Evolutionary conservation across 73 alveolate genomes (phyloP), one percentile per base, ranked within the genome.

Genomic region (Durusdinium trenchii): DNA sequence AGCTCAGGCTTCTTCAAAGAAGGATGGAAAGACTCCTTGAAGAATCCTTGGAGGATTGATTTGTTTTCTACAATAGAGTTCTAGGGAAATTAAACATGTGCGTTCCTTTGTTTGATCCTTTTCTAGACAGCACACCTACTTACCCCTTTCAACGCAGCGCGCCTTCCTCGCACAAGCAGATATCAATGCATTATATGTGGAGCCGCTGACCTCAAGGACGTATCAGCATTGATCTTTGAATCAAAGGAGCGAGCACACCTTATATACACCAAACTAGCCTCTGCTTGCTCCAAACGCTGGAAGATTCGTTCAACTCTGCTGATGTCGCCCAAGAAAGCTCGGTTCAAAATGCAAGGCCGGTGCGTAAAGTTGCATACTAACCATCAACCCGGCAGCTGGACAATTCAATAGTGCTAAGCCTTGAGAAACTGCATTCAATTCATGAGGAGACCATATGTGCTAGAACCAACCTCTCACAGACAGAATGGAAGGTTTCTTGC

Each of bases 181-280:
- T 73, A 91, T 91, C 78, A 91, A 52, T 43, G 97, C 97, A 76
- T 91, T 91, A 87, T 67, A 91, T 51, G 97, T 91, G 86, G 97
- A 45, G 86, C 84, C 93, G 32, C 69, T 83, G 93, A 83, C 93
- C 93, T 83, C 12, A 10, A 9, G 28, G 12, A 6, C n/a, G n/a
- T n/a, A n/a, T n/a, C n/a, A n/a, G n/a, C 79, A 28, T 16, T 28
- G 81, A 60, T n/a, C n/a, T n/a, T n/a, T n/a, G n/a, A n/a, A n/a
- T 60, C 73, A 60, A 60, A 23, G 30, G n/a, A 60, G n/a, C 73
- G 73, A 60, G 23, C 69, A 57, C 18, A 32, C n/a, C 30, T 60
- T 32, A 23, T 23, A 2, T 23, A 23, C 73, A 23, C 73, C 18
- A 60, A 60, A 23, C 73, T 60, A 3, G 69, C 97, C n/a, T 67